Evolutionary conservation across 345 rosid genomes (phyloP), one percentile per base, ranked within the genome.

Genomic region (Mallotus nudiflorus): DNA sequence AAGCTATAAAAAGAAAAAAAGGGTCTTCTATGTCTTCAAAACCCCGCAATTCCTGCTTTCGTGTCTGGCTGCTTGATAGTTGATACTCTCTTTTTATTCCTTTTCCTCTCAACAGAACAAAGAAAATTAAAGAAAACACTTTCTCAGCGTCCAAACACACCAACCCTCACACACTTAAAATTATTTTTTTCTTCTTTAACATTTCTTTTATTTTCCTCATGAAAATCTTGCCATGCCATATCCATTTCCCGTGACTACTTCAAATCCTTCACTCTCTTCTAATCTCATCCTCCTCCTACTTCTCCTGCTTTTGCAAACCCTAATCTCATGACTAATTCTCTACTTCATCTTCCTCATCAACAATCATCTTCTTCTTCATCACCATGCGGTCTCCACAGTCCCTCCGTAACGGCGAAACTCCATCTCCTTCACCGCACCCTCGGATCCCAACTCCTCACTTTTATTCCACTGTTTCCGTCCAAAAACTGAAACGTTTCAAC

Each of bases 401-500:
- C 28, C 85, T 80, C 57, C 92, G 82, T 73, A 82, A 87, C 90
- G 89, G 89, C 69, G 92, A 85, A 37, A 71, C 83, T 14, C 87
- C 86, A 65, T 63, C 85, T 18, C 86, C 75, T 67, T 56, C 83
- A 8, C 82, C 77, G 1, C 80, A 73, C 66, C 87, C 75, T 14
- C 77, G 82, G 49, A 67, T 72, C 74, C 70, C 84, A 9, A 12
- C 76, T 7, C 74, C 84, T 31, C 88, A 78, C 77, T 88, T 87
- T 73, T 93, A 88, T 79, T 89, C 94, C 69, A 91, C 95, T 3
- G 82, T 91, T 37, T 83, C 95, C 60, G 75, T 83, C 11, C 95
- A 88, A 53, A 94, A 89, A 73, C 88, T 94, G 77, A 85, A 84
- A 1, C 91, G 97, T 15, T 90, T 94, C 91, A 88, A 91, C 82